Conservation (phyloP, 805 yeast genomes). For the Danielia reshetovae region DNA sequence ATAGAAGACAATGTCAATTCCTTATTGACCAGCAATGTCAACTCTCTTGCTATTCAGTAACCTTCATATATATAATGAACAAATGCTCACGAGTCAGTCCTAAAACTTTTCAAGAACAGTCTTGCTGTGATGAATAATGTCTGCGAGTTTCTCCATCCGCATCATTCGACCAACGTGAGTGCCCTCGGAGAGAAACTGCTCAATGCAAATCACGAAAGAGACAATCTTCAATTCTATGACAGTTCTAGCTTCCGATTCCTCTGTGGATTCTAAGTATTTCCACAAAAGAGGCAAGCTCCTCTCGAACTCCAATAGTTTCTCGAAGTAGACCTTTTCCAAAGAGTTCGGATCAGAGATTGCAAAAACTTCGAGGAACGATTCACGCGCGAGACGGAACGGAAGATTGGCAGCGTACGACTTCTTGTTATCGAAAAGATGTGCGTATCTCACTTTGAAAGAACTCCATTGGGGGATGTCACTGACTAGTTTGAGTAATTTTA, state of each 20-base stretch:
- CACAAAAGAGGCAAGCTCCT: conserved; percentile 8
- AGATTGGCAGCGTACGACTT: neutral
- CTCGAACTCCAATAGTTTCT: conserved; percentile 11
- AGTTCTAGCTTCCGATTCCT: conserved; percentile 1
- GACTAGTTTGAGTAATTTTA: conserved; percentile 2
- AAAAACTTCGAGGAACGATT: neutral
- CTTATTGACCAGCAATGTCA: conserved; percentile 82
- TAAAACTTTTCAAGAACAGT: conserved; percentile 6
- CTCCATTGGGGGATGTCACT: conserved; percentile 11
- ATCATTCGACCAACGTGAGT: conserved; percentile 2
- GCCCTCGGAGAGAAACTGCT: conserved; percentile 7
- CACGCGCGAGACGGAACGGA: neutral
- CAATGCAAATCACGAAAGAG: conserved; percentile 10
- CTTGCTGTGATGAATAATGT: conserved; percentile 9
- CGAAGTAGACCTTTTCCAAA: conserved; percentile 6
- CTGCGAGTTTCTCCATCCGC: conserved; percentile 1
- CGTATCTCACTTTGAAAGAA: conserved; percentile 7
- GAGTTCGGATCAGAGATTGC: neutral
- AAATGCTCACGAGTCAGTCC: neutral
- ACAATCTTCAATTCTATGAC: conserved; percentile 11
- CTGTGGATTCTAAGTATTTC: conserved; percentile 4
- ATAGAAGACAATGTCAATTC: conserved; percentile 90
- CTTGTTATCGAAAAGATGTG: conserved; percentile 5
- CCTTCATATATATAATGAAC: neutral
- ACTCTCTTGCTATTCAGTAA: conserved; percentile 82